Evolutionary conservation across 257 asterid species (phyloP), one percentile per base, ranked within the genome.

Genomic region (Fraxinus quadrangulata): DNA sequence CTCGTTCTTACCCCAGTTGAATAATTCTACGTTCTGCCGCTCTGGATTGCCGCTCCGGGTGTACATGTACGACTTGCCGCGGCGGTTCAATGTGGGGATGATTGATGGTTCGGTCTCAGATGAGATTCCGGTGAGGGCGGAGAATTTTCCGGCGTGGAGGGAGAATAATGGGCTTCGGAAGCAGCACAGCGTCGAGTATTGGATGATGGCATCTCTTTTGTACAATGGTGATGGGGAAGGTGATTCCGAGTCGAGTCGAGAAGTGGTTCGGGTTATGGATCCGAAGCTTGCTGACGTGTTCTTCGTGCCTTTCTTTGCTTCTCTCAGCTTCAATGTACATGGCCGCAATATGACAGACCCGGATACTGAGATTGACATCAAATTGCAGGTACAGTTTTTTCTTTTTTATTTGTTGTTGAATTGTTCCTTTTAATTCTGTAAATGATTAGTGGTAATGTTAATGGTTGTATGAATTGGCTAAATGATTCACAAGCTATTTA

Each of bases 261-360:
- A 90, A 83, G 94, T 89, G 23, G 85, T 95, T 81, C 90, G 99
- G 86, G 98, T 91, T 75, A 76, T 56, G 84, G 96, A 93, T 84
- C 97, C 98, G 81, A 84, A 81, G 11, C 76, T 86, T 0, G 99
- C 99, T 39, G 89, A 95, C 31, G 94, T 86, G 68, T 93, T 95
- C 67, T 93, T 92, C 3, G 94, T 93, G 69, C 99, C 99, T 1
- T 95, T 95, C 39, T 95, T 95, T 82, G 92, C 98, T 54, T 95
- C 98, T 0, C 75, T 93, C 63, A 93, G 99, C 80, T 88, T 91
- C 83, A 93, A 90, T 73, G 23, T 88, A 21, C 87, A 87, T 49
- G 95, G 88, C 12, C 87, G 82, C 59, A 87, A 78, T 65, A 94
- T 92, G 94, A 85, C 88, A 54, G 94, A 87, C 78, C 75, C 78